phyloP scores from a whole-genome alignment of 768 basidiomycete genomes.

The Rhodotorula taiwanensis region DNA sequence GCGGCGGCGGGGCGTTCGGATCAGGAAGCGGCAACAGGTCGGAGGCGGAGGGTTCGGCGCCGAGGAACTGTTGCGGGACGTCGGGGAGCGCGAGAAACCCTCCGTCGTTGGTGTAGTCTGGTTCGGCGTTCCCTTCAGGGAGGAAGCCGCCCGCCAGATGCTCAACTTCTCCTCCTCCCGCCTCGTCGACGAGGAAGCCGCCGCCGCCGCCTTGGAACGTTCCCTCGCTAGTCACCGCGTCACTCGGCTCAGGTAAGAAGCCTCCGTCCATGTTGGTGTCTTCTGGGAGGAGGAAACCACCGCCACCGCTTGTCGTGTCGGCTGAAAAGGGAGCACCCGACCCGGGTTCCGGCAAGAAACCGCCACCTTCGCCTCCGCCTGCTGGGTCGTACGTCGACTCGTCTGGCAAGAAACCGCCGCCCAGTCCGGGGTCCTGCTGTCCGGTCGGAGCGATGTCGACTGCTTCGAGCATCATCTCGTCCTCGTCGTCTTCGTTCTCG shows the following conservation, averaged over 20 bases:
- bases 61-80: not conserved
- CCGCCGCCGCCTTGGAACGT: not conserved
- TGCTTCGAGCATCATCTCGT: constrained; percentile 10
- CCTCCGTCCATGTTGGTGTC: not conserved
- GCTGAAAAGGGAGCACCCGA: too few relatives aligned
- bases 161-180: too few relatives aligned
- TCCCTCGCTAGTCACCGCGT: not conserved
- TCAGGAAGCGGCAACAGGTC: not conserved
- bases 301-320: not conserved
- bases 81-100: not conserved
- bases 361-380: not conserved
- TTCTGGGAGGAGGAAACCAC: not conserved
- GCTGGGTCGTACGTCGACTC: too few relatives aligned
- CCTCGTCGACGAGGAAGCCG: constrained; percentile 1
- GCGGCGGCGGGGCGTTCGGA: not conserved
- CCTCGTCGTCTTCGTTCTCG: constrained; percentile 16
- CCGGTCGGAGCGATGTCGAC: not conserved
- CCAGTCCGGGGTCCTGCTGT: not conserved
- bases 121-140: not conserved
- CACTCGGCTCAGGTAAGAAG: constrained; percentile 9
- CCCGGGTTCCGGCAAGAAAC: not conserved
- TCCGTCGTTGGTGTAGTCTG: not conserved
- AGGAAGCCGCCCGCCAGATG: not conserved
- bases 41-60: constrained; percentile 2
- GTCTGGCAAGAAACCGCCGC: not conserved